Evolutionary conservation across 2,329 filamentous ascomycete species (phyloP).

Genomic region (Ophiostoma sp.): DNA sequence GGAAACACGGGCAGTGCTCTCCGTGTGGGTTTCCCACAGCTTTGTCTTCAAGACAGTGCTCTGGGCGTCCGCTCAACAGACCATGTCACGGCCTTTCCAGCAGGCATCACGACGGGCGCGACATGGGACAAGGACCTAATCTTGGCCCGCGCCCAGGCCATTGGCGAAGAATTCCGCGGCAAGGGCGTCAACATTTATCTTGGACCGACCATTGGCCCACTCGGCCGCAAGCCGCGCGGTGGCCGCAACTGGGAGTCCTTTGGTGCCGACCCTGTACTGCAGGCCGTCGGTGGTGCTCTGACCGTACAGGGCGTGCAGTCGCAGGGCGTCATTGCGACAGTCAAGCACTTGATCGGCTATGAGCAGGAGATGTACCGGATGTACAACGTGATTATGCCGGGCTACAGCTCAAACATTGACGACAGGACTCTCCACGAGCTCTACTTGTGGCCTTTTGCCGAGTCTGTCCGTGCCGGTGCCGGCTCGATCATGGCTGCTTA

Average conservation of each 20-base stretch:
- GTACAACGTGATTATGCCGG: conserved; percentile 52
- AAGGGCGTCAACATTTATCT: conserved; percentile 62
- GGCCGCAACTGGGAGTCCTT: conserved; percentile 86
- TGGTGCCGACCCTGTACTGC: conserved; percentile 72
- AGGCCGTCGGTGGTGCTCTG: conserved; percentile 61
- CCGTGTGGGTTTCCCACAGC: conserved; percentile 58
- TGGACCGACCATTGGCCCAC: conserved; percentile 65
- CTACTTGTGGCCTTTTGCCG: conserved; percentile 67
- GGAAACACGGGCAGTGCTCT: conserved; percentile 56
- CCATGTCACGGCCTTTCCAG: conserved; percentile 70
- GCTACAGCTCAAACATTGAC: conserved; percentile 58
- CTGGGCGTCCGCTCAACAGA: conserved; percentile 72
- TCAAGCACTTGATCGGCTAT: conserved; percentile 65
- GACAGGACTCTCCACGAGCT: conserved; percentile 69
- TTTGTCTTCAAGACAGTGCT: conserved; percentile 81
- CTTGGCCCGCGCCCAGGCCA: conserved; percentile 44
- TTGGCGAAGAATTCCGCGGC: conserved; percentile 68
- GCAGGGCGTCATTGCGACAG: conserved; percentile 52
- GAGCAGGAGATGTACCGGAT: conserved; percentile 65
- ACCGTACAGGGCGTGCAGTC: conserved; percentile 60
- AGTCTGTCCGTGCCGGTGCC: conserved; percentile 66
- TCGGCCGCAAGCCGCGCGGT: conserved; percentile 70
- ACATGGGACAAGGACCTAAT: conserved; percentile 80
- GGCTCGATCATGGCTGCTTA: conserved; percentile 72
- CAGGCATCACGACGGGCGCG: conserved; percentile 73